A percentile compares a stretch with the other conserved stretches of the same genome.
phyloP scores from a whole-genome alignment of 2,329 filamentous ascomycete genomes.

The Ophiostoma piceae region DNA sequence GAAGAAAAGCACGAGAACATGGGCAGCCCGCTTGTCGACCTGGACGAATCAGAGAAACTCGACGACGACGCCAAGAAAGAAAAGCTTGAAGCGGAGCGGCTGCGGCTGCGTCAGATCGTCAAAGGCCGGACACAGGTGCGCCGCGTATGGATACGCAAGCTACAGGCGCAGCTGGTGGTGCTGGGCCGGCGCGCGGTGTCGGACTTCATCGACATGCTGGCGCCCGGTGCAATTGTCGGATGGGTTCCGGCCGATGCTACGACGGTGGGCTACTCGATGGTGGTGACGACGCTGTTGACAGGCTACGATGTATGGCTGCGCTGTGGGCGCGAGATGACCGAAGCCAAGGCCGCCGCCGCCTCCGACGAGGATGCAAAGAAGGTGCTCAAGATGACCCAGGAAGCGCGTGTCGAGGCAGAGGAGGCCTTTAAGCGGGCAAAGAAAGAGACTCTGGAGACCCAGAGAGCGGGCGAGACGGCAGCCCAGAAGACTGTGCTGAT shows the following conservation, averaged over 20 bases:
- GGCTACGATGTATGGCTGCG: conserved; percentile 56
- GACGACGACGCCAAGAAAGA: neutral
- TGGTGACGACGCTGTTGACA: conserved; percentile 58
- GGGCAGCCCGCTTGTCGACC: conserved; percentile 28
- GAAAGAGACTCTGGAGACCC: too few relatives aligned
- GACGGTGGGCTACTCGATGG: conserved; percentile 53
- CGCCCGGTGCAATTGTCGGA: conserved; percentile 56
- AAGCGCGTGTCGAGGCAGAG: too few relatives aligned
- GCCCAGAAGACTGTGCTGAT: too few relatives aligned
- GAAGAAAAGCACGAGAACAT: conserved; percentile 23
- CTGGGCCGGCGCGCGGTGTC: conserved; percentile 38
- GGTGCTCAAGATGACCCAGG: too few relatives aligned
- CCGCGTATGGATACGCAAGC: neutral
- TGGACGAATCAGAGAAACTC: conserved; percentile 28
- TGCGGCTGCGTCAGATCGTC: conserved; percentile 36
- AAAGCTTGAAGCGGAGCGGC: conserved; percentile 30
- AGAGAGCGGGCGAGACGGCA: too few relatives aligned
- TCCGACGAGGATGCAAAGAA: neutral
- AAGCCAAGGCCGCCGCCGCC: neutral
- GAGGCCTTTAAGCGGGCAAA: too few relatives aligned
- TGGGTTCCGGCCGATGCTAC: conserved; percentile 52
- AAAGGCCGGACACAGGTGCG: conserved; percentile 30
- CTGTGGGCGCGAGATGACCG: conserved; percentile 19
- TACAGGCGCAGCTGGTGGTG: conserved; percentile 34
- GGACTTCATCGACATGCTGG: conserved; percentile 56